A percentile compares a stretch with the other conserved stretches of the same genome.
Evolutionary conservation across 2,329 filamentous ascomycete species (phyloP).

Genomic region (Epichloe coenophiala): DNA sequence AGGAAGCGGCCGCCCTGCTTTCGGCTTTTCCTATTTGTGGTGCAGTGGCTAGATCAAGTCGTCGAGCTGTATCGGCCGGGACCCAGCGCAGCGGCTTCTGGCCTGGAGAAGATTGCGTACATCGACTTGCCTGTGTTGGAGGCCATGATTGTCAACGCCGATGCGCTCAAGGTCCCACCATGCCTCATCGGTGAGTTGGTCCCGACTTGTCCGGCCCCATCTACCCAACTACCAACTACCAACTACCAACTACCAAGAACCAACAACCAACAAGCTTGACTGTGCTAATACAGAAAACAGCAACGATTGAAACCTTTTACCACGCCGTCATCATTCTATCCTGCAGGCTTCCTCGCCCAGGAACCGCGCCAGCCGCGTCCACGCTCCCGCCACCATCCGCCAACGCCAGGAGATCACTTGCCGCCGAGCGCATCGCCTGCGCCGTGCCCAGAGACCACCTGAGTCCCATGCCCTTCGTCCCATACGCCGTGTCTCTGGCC

Average conservation of each 20-base stretch:
- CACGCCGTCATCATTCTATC: conserved; percentile 51
- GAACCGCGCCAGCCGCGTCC: conserved; percentile 24
- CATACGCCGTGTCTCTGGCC: conserved; percentile 47
- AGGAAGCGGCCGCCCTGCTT: conserved; percentile 39
- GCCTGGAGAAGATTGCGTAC: conserved; percentile 29
- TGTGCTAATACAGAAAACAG: conserved; percentile 16
- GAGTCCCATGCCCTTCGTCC: conserved; percentile 43
- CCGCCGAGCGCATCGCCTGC: conserved; percentile 42
- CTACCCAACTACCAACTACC: too few relatives aligned
- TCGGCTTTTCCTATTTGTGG: conserved; percentile 39
- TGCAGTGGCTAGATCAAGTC: conserved; percentile 42
- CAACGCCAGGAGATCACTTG: conserved; percentile 43
- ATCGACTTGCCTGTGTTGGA: conserved; percentile 44
- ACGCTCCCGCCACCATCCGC: conserved; percentile 33
- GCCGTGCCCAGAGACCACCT: conserved; percentile 38
- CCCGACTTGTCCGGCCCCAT: not conserved
- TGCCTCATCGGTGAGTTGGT: conserved; percentile 31
- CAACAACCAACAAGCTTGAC: too few relatives aligned
- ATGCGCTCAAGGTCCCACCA: conserved; percentile 34
- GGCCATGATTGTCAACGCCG: conserved; percentile 41
- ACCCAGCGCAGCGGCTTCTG: conserved; percentile 25
- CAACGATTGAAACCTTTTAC: conserved; percentile 49
- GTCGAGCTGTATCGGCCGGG: conserved; percentile 47
- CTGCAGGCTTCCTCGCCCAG: conserved; percentile 36
- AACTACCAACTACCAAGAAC: too few relatives aligned